Percentiles rank a stretch among this genome's conserved stretches.
Conservation (phyloP, 352 stramenopile genomes). For the Phytophthora tubulina region DNA sequence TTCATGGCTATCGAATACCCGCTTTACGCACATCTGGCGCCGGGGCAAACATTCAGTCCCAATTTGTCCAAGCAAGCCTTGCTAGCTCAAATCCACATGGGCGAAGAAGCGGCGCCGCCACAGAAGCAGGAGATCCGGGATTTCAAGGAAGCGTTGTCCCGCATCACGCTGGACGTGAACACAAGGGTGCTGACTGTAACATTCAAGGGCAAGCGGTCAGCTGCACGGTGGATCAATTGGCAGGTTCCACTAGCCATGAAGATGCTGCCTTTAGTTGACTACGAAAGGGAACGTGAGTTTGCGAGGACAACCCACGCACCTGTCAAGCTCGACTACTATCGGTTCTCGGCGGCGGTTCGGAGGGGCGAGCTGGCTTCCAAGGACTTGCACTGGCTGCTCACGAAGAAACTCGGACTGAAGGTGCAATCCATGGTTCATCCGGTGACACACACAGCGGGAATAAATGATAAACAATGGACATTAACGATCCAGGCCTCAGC, state of each 20-base stretch:
- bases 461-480: constrained; percentile 13
- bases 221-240: not conserved
- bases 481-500: not conserved
- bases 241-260: not conserved
- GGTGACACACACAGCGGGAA: not conserved
- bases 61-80: constrained; percentile 3
- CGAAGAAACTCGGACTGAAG: not conserved
- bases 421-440: constrained; percentile 8
- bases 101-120: not conserved
- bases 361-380: not conserved
- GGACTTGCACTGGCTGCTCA: constrained; percentile 7
- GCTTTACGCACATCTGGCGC: constrained; percentile 16
- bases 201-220: constrained; percentile 7
- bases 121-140: constrained; percentile 4
- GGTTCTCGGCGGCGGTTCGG: not conserved
- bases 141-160: constrained; percentile 1
- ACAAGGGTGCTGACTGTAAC: constrained; percentile 1
- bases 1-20: constrained; percentile 18
- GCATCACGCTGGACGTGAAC: not conserved
- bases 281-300: not conserved
- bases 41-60: not conserved
- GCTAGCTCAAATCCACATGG: not conserved
- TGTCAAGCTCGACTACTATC: constrained; percentile 9
- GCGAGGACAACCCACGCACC: not conserved
- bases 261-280: constrained; percentile 1